Conservation (phyloP, 2,329 filamentous ascomycete species). For the Dothideomycetes sp. region DNA sequence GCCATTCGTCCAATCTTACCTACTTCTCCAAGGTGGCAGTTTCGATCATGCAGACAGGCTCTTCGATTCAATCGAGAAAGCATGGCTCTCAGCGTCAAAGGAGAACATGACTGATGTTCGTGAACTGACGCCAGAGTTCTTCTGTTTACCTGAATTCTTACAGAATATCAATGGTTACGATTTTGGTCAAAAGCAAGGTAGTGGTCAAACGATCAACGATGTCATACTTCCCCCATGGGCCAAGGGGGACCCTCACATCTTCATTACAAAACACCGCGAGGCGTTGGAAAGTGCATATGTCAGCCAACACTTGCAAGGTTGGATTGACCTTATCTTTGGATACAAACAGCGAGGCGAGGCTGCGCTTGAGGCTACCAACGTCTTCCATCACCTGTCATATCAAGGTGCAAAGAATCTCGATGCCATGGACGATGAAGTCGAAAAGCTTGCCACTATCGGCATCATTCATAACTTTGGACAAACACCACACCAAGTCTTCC, state of each 20-base stretch:
- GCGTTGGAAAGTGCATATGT: constrained; percentile 90
- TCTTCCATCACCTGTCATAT: constrained; percentile 94
- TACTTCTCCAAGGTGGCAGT: constrained; percentile 85
- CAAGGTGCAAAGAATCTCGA: constrained; percentile 89
- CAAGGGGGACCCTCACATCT: constrained; percentile 89
- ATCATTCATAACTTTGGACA: constrained; percentile 99
- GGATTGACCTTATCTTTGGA: constrained; percentile 95
- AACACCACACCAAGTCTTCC: constrained; percentile 91
- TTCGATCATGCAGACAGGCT: constrained; percentile 94
- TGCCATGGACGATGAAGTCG: constrained; percentile 77
- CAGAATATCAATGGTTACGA: constrained; percentile 92
- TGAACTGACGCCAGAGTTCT: constrained; percentile 94
- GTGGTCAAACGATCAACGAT: constrained; percentile 68
- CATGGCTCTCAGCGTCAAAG: constrained; percentile 82
- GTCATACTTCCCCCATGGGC: constrained; percentile 93
- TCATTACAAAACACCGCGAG: constrained; percentile 91
- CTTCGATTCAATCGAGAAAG: constrained; percentile 85
- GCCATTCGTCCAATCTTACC: constrained; percentile 91
- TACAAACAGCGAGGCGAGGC: constrained; percentile 89
- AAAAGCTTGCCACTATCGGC: constrained; percentile 79
- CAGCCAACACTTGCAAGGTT: constrained; percentile 77
- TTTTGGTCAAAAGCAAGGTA: constrained; percentile 79
- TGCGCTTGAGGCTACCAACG: constrained; percentile 82
- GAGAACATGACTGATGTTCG: constrained; percentile 91
- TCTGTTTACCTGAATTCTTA: constrained; percentile 89